phyloP scores from a whole-genome alignment of 192 early-diverging fungal species.

The Geosiphon pyriformis region DNA sequence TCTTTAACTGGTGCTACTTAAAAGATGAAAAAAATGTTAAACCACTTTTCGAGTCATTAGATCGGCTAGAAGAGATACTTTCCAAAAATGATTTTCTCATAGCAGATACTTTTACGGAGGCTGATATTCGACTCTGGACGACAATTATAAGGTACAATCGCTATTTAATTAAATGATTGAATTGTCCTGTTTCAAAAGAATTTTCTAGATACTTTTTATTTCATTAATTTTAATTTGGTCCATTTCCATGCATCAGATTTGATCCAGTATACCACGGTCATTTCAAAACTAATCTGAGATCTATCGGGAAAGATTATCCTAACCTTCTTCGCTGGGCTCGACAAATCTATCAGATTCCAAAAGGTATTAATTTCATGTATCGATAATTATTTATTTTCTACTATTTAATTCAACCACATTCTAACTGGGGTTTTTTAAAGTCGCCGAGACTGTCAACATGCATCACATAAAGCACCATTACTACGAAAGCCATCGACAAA shows the following conservation, averaged over 20 bases:
- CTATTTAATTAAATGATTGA: no score
- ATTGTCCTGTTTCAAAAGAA: background rate
- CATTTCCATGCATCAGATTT: no score
- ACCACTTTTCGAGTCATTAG: conserved; percentile 72
- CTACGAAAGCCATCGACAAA: conserved; percentile 82
- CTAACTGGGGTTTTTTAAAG: conserved; percentile 1
- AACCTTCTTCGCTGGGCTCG: conserved; percentile 78
- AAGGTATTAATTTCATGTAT: conserved; percentile 14
- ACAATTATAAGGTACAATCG: conserved; percentile 72
- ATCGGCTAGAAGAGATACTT: conserved; percentile 78
- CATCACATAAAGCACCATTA: conserved; percentile 96
- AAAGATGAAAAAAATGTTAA: conserved; percentile 67
- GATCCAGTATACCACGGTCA: conserved; percentile 92
- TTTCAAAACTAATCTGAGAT: conserved; percentile 91
- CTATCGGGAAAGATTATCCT: conserved; percentile 85
- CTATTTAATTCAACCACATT: background rate
- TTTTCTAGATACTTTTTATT: background rate
- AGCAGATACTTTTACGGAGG: conserved; percentile 80
- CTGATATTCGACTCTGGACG: conserved; percentile 90
- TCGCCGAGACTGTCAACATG: conserved; percentile 87
- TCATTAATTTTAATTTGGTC: no score
- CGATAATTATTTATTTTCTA: background rate
- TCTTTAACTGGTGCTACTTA: background rate
- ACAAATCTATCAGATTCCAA: conserved; percentile 76
- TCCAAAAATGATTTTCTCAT: conserved; percentile 69